Conservation (phyloP, 306 rosid genomes). For the Sindora glabra region DNA sequence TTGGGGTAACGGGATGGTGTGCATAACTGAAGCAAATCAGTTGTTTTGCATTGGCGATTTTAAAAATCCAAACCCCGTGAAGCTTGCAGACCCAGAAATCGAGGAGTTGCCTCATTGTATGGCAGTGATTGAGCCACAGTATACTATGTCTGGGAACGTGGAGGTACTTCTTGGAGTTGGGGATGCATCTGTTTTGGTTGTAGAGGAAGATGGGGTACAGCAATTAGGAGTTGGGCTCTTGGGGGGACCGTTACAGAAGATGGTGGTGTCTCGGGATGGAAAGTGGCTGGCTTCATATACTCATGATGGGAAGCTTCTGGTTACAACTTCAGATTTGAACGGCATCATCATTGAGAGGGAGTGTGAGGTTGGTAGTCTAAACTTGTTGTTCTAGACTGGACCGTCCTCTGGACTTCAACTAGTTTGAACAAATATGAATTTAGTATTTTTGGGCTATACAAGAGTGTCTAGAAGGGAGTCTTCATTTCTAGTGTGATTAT, state of each 20-base stretch:
- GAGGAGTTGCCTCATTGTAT: conserved; percentile 76
- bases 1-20: conserved; percentile 84
- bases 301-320: conserved; percentile 78
- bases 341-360: conserved; percentile 73
- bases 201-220: conserved; percentile 90
- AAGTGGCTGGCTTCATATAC: conserved; percentile 95
- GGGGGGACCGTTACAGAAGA: conserved; percentile 78
- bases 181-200: conserved; percentile 55
- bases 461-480: not conserved
- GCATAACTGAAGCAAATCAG: conserved; percentile 63
- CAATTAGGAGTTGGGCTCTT: conserved; percentile 54
- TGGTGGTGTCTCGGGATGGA: conserved; percentile 86
- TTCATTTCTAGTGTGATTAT: too few species aligned
- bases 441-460: not conserved
- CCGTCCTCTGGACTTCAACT: not conserved
- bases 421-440: not conserved
- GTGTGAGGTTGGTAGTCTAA: conserved; percentile 59
- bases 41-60: conserved; percentile 70
- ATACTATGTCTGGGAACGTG: conserved; percentile 81
- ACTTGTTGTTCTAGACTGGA: not conserved
- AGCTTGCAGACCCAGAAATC: conserved; percentile 72
- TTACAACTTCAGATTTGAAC: conserved; percentile 66
- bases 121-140: conserved; percentile 94
- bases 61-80: conserved; percentile 40
- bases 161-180: conserved; percentile 80